phyloP scores from a whole-genome alignment of 306 rosid species.

The Trichosanthes truncata region DNA sequence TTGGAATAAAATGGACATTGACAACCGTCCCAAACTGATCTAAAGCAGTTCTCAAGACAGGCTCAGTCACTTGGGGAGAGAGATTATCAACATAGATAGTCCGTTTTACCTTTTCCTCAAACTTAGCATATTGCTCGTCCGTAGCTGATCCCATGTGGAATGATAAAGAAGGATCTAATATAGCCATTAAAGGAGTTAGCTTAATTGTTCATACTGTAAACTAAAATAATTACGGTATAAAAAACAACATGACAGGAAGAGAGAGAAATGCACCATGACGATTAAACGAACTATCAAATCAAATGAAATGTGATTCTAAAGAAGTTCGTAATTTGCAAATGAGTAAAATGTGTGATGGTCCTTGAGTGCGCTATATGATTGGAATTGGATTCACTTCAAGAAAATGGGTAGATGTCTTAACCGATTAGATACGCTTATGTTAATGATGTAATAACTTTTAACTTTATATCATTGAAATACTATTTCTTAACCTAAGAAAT shows the following conservation, averaged over 20 bases:
- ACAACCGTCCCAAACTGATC: conserved; percentile 60
- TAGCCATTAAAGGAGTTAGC: neutral
- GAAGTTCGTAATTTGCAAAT: neutral
- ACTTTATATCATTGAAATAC: no score
- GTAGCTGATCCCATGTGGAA: conserved; percentile 36
- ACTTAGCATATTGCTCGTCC: conserved; percentile 40
- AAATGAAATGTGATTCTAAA: neutral
- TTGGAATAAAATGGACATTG: conserved; percentile 55
- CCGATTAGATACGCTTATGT: neutral
- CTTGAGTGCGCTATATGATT: neutral
- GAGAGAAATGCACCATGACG: neutral
- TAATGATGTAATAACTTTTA: no score
- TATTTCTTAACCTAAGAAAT: no score
- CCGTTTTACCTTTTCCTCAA: conserved; percentile 49
- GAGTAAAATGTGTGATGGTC: neutral
- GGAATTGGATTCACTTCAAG: neutral
- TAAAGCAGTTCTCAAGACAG: conserved; percentile 53
- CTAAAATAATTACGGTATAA: neutral
- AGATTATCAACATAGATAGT: conserved; percentile 67
- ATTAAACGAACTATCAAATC: neutral
- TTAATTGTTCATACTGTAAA: neutral
- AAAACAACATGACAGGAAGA: neutral
- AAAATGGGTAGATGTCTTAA: neutral
- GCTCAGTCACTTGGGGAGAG: conserved; percentile 68
- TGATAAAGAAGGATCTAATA: neutral